Conservation (phyloP, 805 yeast species). For the Metschnikowia colocasiae region DNA sequence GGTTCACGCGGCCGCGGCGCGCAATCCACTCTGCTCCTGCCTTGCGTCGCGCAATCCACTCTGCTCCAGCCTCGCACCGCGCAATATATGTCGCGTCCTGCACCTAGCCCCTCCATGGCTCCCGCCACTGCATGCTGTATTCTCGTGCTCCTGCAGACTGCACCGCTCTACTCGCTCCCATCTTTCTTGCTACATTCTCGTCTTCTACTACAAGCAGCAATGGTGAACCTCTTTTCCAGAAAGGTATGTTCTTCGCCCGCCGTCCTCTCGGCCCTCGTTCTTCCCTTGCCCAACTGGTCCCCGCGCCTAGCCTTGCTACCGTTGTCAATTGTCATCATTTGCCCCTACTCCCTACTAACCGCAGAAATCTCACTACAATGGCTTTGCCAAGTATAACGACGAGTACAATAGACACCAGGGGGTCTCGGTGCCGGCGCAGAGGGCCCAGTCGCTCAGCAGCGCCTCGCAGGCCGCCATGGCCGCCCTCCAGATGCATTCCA, state of each 20-base stretch:
- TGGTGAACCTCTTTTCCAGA: conserved; percentile 13
- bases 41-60: background rate
- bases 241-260: conserved; percentile 8
- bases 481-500: conserved; percentile 35
- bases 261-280: background rate
- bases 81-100: too few relatives aligned
- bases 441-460: conserved; percentile 26
- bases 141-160: background rate
- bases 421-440: conserved; percentile 14
- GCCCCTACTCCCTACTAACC: conserved; percentile 6
- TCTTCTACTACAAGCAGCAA: background rate
- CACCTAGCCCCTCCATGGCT: too few relatives aligned
- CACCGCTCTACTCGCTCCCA: conserved; percentile 1
- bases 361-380: conserved; percentile 23
- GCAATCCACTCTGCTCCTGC: background rate
- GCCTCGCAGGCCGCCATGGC: conserved; percentile 44
- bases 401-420: conserved; percentile 22
- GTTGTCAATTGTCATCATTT: too few relatives aligned
- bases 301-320: too few relatives aligned
- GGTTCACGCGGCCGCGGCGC: background rate
- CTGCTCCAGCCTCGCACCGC: too few relatives aligned
- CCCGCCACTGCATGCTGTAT: too few relatives aligned
- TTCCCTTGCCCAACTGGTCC: too few relatives aligned
- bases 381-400: conserved; percentile 32
- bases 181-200: conserved; percentile 1